Base-by-base conservation (phyloP, 2,329 filamentous ascomycete genomes). In the Blastomyces parvus region DNA sequence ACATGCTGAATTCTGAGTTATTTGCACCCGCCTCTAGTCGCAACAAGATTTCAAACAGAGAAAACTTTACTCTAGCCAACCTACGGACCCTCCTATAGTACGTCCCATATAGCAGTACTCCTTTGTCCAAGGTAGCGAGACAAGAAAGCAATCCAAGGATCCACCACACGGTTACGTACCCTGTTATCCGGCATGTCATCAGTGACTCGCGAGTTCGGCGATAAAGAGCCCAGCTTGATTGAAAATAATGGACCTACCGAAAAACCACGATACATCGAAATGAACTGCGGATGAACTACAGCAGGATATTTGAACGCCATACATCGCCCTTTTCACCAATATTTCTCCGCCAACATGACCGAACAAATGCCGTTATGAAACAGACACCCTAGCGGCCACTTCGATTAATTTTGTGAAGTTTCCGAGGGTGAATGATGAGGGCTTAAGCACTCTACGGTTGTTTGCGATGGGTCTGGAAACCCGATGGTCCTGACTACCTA, bases 271-370 rank as follows among this genome's bases (percentile, higher is more conserved):
- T 88, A 25, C 91, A 87, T 83, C 79, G 91, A 62, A 91, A 91
- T 71, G 87, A 89, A 27, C 90, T 92, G 68, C 77, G 91, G 48
- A 84, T 88, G 1, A 88, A 92, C 76, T 83, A 85, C 68, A 82
- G 82, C 69, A 81, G 4, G 27, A 88, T 74, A 75, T 92, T 46
- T 88, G 86, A 69, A 91, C 91, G 88, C 87, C 88, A 44, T 90
- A 88, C 71, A 87, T 92, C 63, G 89, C 88, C 1, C 88, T 91
- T 74, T 85, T 81, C 59, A 87, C 91, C 66, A 91, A 92, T 71
- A 88, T 91, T 64, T 90, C 91, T 69, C 85, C 84, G 0, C 89
- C 88, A 91, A 13, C 30, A 89, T 91, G 86, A 91, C 89, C 8
- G 0, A 86, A 9, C 80, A 2, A 75, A 80, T 0, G 87, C 88